phyloP scores from a whole-genome alignment of 2,329 filamentous ascomycete genomes.

The Aureobasidium sp. region DNA sequence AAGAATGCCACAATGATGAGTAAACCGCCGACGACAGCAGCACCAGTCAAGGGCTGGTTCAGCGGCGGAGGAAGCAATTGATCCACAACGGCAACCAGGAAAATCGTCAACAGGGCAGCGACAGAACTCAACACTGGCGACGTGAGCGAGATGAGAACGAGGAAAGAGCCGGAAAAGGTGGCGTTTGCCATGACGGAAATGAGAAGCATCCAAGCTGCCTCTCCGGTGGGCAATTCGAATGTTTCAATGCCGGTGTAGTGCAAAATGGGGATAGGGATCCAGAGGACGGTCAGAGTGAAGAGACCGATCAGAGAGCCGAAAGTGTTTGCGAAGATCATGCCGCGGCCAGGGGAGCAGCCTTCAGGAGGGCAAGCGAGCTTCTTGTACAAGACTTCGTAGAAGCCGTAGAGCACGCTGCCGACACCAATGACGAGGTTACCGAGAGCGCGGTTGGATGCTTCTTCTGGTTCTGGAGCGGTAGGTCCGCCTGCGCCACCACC shows the following conservation, averaged over 20 bases:
- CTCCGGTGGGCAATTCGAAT: conserved; percentile 73
- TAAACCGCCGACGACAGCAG: conserved; percentile 72
- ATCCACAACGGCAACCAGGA: conserved; percentile 88
- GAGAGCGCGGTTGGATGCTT: conserved; percentile 61
- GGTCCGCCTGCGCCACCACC: conserved; percentile 46
- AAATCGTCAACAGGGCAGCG: conserved; percentile 89
- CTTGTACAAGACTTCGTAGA: conserved; percentile 98
- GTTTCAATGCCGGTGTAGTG: conserved; percentile 71
- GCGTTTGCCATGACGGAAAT: conserved; percentile 83
- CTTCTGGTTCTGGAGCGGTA: conserved; percentile 40
- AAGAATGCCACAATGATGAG: conserved; percentile 84
- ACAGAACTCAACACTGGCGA: conserved; percentile 82
- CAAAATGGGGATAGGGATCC: conserved; percentile 83
- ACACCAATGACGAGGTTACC: conserved; percentile 90
- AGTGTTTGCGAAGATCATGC: conserved; percentile 90
- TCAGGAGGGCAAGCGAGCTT: conserved; percentile 87
- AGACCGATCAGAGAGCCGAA: conserved; percentile 81
- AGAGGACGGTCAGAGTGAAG: conserved; percentile 81
- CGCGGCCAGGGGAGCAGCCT: conserved; percentile 73
- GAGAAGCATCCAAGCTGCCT: conserved; percentile 71
- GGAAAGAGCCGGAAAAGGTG: conserved; percentile 84
- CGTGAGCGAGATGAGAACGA: conserved; percentile 87
- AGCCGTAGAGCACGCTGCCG: conserved; percentile 85
- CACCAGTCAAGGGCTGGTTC: conserved; percentile 66
- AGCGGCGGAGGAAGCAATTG: conserved; percentile 64